Base-by-base conservation (phyloP, 305 asterid genomes). In the Rubia balearica region DNA sequence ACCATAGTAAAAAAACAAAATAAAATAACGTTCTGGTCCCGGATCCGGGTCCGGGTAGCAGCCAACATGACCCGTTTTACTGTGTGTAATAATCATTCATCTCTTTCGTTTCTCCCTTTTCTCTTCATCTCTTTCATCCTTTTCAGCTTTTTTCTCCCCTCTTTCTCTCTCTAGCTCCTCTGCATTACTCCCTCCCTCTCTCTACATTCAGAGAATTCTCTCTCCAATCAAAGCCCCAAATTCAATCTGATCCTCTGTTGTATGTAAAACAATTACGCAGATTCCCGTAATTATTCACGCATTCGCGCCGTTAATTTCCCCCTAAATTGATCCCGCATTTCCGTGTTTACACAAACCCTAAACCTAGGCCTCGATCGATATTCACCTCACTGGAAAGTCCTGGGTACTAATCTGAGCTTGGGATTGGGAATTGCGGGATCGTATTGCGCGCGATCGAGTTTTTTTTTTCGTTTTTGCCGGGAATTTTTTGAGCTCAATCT, bases 11-110 rank as follows among this genome's bases (percentile, higher is more conserved):
- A 38, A 43, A 68, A 21, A 13, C 30, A 71, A 55, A 49, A 0
- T 5, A 27, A n/a, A 21, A 38, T 16, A 7, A 22, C 13, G 22
- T 17, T 51, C 3, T 8, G 22, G 24, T 40, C 6, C 2, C 22
- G 69, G 69, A 62, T 62, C 76, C 49, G 62, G 21, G 40, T 14
- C 48, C 43, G 40, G 73, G 3, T 49, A 67, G 69, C 72, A 30
- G 71, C 61, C 63, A 64, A 72, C 72, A 30, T 59, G 77, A 67
- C 72, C 77, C 77, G 73, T n/a, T 19, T 74, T 17, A 56, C 57
- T 12, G 62, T 22, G 69, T 42, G 55, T 42, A 65, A 65, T 65
- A 53, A 65, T 65, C 41, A 53, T n/a, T 42, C 69, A 12, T 65
- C 69, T 40, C 40, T 53, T 12, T 19, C 8, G 41, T 33, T 64